These are phyloP conservation scores for Glomus cerebriforme DNA, from an alignment of 192 early-diverging fungal species.

Conservation along the genomic window DNA sequence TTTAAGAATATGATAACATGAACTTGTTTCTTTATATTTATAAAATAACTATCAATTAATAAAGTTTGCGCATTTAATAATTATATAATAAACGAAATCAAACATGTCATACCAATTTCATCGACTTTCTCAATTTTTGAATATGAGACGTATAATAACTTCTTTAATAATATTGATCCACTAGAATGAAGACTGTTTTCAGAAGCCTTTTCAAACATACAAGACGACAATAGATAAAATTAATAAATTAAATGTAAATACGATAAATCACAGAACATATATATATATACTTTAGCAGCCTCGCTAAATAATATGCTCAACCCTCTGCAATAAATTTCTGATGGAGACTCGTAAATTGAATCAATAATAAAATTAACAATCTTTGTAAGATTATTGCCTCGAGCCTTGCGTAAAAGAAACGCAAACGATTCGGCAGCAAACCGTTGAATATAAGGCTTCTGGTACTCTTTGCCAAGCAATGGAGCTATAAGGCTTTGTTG, in stretches of 20 bases:
- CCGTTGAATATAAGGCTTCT: conserved; percentile 76
- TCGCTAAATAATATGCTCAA: conserved; percentile 83
- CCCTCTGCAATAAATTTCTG: conserved; percentile 67
- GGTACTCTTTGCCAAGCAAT: conserved; percentile 64
- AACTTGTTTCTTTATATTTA: conserved; percentile 23
- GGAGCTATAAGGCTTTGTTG: conserved; percentile 64
- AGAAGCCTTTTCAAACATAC: not conserved
- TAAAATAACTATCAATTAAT: not conserved
- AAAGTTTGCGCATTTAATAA: not conserved
- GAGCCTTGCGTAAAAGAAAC: conserved; percentile 81
- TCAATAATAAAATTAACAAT: conserved; percentile 69
- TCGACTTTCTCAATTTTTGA: conserved; percentile 22
- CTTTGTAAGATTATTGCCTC: conserved; percentile 55
- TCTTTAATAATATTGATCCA: conserved; percentile 46
- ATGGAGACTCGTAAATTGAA: conserved; percentile 44
- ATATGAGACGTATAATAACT: conserved; percentile 41
- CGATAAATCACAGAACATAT: not conserved
- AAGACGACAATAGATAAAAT: not conserved
- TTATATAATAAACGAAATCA: not conserved
- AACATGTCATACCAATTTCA: not conserved
- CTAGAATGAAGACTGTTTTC: conserved; percentile 54
- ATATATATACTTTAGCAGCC: conserved; percentile 62
- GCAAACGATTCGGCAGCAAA: conserved; percentile 94
- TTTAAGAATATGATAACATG: conserved; percentile 40
- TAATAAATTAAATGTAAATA: not conserved